Evolutionary conservation across 805 yeast species (phyloP).

Genomic region (Starmera amethionina): DNA sequence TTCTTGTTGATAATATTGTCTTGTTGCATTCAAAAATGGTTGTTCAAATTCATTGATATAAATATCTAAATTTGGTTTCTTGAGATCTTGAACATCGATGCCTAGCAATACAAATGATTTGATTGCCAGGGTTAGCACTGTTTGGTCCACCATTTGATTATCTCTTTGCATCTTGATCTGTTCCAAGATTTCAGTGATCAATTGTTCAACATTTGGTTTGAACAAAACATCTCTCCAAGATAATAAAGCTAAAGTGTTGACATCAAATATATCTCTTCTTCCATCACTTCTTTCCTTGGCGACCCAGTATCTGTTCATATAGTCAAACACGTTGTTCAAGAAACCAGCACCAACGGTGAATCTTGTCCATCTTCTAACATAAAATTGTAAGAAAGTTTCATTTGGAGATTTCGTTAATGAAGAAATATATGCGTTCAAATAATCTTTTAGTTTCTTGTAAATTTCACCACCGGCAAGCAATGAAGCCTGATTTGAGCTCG

Average conservation of each 20-base stretch:
- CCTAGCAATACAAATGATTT: conserved; percentile 85
- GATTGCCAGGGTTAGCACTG: conserved; percentile 61
- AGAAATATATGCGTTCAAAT: conserved; percentile 51
- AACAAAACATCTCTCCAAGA: conserved; percentile 87
- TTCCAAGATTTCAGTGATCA: conserved; percentile 64
- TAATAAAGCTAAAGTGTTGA: conserved; percentile 75
- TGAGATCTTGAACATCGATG: conserved; percentile 81
- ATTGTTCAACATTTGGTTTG: conserved; percentile 43
- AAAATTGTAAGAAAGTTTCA: conserved; percentile 71
- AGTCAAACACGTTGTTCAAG: conserved; percentile 87
- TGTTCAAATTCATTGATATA: conserved; percentile 75
- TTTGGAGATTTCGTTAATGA: conserved; percentile 38
- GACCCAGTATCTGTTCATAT: conserved; percentile 96
- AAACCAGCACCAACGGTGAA: conserved; percentile 87
- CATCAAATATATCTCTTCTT: conserved; percentile 80
- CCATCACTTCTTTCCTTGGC: conserved; percentile 94
- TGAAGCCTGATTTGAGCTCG: conserved; percentile 23
- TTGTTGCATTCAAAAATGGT: conserved; percentile 63
- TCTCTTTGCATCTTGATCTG: conserved; percentile 73
- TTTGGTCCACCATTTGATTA: conserved; percentile 62
- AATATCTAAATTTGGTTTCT: conserved; percentile 72
- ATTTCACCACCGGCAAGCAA: conserved; percentile 82
- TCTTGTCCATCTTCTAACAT: conserved; percentile 82
- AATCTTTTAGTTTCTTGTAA: conserved; percentile 60
- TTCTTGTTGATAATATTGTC: conserved; percentile 58